Conservation (phyloP, 2,329 filamentous ascomycete genomes). For the Lecanosticta acicola region DNA sequence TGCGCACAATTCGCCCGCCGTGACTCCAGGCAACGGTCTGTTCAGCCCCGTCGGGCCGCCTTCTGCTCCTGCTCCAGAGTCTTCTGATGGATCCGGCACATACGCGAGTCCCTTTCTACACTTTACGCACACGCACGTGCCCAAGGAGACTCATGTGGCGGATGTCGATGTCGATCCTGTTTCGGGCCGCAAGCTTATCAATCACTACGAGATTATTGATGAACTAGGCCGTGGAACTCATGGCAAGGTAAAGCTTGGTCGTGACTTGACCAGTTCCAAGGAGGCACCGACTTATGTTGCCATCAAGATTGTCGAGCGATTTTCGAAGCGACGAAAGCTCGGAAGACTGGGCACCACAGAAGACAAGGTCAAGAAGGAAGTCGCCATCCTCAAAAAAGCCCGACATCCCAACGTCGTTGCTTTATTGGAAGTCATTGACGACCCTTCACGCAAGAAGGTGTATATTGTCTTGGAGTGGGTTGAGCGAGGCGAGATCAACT, state of each 20-base stretch:
- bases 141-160: slow-evolving; percentile 71
- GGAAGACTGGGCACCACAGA: slow-evolving; percentile 66
- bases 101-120: slow-evolving; percentile 49
- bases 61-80: slow-evolving; percentile 28
- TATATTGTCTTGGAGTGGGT: slow-evolving; percentile 97
- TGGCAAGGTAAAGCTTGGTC: slow-evolving; percentile 93
- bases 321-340: slow-evolving; percentile 87
- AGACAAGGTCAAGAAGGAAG: slow-evolving; percentile 88
- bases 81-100: slow-evolving; percentile 33
- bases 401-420: slow-evolving; percentile 96
- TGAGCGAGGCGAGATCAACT: slow-evolving; percentile 86
- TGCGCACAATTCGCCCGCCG: slow-evolving; percentile 43
- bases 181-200: slow-evolving; percentile 92
- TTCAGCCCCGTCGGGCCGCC: slow-evolving; percentile 35
- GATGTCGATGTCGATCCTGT: slow-evolving; percentile 82
- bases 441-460: slow-evolving; percentile 92
- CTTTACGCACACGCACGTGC: slow-evolving; percentile 44
- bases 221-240: slow-evolving; percentile 94
- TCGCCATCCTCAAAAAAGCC: slow-evolving; percentile 97
- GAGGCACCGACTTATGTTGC: slow-evolving; percentile 65
- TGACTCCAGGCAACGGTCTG: slow-evolving; percentile 40
- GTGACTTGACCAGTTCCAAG: slow-evolving; percentile 60
- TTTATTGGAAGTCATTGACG: slow-evolving; percentile 93
- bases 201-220: slow-evolving; percentile 94
- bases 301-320: slow-evolving; percentile 97